Conservation (phyloP, 2,329 filamentous ascomycete species). For the Bipolaris sorokiniana region DNA sequence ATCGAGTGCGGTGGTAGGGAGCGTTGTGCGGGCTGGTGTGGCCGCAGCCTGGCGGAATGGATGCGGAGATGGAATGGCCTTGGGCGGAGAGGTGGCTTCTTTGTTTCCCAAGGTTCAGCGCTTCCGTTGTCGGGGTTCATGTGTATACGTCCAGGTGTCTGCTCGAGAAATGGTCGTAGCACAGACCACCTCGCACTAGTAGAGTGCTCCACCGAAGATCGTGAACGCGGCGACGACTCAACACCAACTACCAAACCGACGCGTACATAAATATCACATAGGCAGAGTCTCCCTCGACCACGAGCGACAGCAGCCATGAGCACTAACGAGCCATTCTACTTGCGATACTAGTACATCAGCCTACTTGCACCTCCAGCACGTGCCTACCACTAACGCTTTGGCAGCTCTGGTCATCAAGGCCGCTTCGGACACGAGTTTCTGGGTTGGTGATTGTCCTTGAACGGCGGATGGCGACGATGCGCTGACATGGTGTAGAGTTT, state of each 20-base stretch:
- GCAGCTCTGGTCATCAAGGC: slow-evolving; percentile 93
- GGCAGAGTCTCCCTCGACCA: background rate
- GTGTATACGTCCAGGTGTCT: slow-evolving; percentile 42
- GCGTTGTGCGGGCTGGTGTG: slow-evolving; percentile 15
- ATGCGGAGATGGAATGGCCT: slow-evolving; percentile 23
- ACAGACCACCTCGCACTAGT: slow-evolving; percentile 29
- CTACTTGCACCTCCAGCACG: slow-evolving; percentile 13
- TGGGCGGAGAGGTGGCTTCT: slow-evolving; percentile 26
- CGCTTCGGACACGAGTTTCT: slow-evolving; percentile 98
- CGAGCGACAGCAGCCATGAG: slow-evolving; percentile 60
- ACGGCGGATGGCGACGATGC: background rate
- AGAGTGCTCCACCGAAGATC: slow-evolving; percentile 37
- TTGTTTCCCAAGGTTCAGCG: slow-evolving; percentile 23
- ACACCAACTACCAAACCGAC: slow-evolving; percentile 14
- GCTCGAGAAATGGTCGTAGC: slow-evolving; percentile 41
- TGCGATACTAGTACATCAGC: slow-evolving; percentile 88
- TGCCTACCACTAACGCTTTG: slow-evolving; percentile 28
- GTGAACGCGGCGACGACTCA: slow-evolving; percentile 19
- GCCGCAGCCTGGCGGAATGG: slow-evolving; percentile 20
- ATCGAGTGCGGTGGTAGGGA: slow-evolving; percentile 23
- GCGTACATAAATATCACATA: slow-evolving; percentile 10
- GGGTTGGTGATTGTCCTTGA: slow-evolving; percentile 61
- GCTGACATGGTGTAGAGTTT: slow-evolving; percentile 71
- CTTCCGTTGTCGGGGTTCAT: slow-evolving; percentile 37
- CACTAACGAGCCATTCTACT: slow-evolving; percentile 84